These are phyloP conservation scores for Auriculariales sp. DNA, from an alignment of 768 basidiomycete genomes.

Conservation along the genomic window DNA sequence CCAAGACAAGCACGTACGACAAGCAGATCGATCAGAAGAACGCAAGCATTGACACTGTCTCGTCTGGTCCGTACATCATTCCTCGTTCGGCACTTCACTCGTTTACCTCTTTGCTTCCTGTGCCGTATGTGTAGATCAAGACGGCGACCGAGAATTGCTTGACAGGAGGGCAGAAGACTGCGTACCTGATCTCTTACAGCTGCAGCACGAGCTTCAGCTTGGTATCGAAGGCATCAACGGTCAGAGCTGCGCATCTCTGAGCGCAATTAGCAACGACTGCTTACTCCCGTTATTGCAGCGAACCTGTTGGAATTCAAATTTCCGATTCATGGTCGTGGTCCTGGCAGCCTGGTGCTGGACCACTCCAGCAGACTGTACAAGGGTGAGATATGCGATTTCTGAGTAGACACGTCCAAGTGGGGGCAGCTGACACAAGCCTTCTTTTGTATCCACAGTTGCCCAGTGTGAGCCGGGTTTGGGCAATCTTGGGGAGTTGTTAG, in stretches of 20 bases:
- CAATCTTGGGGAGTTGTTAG: conserved; percentile 49
- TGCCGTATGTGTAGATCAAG: conserved; percentile 35
- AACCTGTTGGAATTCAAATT: conserved; percentile 67
- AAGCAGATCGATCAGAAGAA: conserved; percentile 63
- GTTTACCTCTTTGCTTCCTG: not conserved
- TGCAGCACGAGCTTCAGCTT: conserved; percentile 44
- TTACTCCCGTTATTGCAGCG: conserved; percentile 10
- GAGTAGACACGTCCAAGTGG: no score
- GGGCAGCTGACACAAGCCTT: no score
- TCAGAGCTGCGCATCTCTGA: conserved; percentile 11
- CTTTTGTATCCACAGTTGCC: conserved; percentile 38
- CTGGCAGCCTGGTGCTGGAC: conserved; percentile 60
- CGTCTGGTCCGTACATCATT: conserved; percentile 35
- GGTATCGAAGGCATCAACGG: conserved; percentile 65
- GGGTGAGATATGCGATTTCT: conserved; percentile 29
- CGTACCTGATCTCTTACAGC: conserved; percentile 36
- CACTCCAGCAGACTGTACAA: conserved; percentile 44
- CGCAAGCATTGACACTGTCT: conserved; percentile 42
- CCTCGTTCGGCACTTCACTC: not conserved
- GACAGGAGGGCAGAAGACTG: conserved; percentile 35
- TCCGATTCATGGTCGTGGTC: conserved; percentile 45
- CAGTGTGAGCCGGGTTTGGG: conserved; percentile 63
- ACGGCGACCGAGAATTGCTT: conserved; percentile 45
- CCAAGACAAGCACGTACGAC: conserved; percentile 43
- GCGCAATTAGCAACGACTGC: no score